phyloP scores from a whole-genome alignment of 306 rosid species.

The Vachellia pachyceras region DNA sequence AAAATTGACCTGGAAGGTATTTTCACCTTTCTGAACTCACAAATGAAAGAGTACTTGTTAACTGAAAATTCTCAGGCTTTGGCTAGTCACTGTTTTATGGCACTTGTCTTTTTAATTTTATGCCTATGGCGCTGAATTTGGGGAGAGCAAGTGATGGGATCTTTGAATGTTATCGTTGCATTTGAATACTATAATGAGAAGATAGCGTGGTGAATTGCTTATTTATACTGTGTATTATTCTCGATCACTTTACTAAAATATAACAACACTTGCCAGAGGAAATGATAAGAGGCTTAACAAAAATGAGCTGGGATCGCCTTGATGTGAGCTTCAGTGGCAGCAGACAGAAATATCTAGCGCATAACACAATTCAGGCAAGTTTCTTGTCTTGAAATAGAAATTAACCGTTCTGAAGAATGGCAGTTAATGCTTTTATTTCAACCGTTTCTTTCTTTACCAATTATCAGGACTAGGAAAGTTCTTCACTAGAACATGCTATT shows the following conservation, averaged over 20 bases:
- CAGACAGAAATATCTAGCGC: slow-evolving; percentile 72
- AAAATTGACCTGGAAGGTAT: slow-evolving; percentile 70
- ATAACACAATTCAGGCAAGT: slow-evolving; percentile 83
- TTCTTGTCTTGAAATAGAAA: slow-evolving; percentile 27
- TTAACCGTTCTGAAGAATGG: neutral
- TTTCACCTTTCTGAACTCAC: slow-evolving; percentile 19
- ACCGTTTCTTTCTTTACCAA: neutral
- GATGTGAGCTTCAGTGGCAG: slow-evolving; percentile 79
- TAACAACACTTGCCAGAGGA: slow-evolving; percentile 53
- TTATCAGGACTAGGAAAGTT: neutral
- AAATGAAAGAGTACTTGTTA: neutral
- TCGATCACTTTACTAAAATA: slow-evolving; percentile 29
- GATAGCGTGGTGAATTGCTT: neutral
- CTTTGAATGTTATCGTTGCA: neutral
- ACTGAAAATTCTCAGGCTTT: neutral
- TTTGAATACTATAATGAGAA: neutral
- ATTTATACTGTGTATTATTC: neutral
- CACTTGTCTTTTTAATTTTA: neutral
- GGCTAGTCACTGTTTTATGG: neutral
- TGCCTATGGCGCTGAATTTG: neutral
- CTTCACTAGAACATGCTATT: neutral
- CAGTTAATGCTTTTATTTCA: neutral
- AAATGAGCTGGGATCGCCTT: slow-evolving; percentile 82
- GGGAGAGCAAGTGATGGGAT: neutral
- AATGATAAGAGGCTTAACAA: slow-evolving; percentile 74